These are phyloP conservation scores for Thalassiosira oceanica DNA, from an alignment of 352 stramenopile genomes.

Conservation along the genomic window DNA sequence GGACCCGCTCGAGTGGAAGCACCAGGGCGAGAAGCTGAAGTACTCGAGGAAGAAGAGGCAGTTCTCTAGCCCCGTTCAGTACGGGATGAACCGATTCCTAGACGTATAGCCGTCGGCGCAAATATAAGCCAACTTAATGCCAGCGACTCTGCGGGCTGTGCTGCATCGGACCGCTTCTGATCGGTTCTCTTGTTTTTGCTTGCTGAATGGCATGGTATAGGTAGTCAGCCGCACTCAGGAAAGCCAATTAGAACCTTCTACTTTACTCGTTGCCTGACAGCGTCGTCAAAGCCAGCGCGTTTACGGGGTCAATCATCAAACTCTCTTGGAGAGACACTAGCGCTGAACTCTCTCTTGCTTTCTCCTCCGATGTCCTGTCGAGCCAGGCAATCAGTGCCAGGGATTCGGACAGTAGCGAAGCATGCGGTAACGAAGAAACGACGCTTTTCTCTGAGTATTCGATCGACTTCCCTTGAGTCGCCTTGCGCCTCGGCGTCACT, in stretches of 20 bases:
- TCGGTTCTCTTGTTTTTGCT: no score
- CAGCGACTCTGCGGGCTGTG: no score
- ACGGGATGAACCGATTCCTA: conserved; percentile 46
- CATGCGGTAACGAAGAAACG: conserved; percentile 26
- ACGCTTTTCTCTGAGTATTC: conserved; percentile 37
- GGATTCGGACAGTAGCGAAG: conserved; percentile 31
- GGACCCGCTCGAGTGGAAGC: conserved; percentile 74
- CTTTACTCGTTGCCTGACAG: no score
- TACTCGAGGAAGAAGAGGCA: conserved; percentile 43
- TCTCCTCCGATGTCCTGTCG: conserved; percentile 12
- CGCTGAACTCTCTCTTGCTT: conserved; percentile 1
- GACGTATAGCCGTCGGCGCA: no score
- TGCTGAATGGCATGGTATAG: no score
- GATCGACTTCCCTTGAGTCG: conserved; percentile 13
- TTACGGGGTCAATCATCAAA: conserved; percentile 35
- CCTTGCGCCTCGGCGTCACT: conserved; percentile 18
- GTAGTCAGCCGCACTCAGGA: no score
- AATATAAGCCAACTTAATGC: no score
- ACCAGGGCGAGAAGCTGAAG: conserved; percentile 59
- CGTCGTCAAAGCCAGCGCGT: conserved; percentile 34
- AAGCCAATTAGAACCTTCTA: no score
- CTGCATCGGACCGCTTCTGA: no score
- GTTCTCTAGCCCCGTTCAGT: conserved; percentile 28
- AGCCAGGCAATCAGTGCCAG: conserved; percentile 38
- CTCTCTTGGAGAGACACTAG: conserved; percentile 28